Evolutionary conservation across 306 rosid species (phyloP).

Genomic region (Quercus glauca): DNA sequence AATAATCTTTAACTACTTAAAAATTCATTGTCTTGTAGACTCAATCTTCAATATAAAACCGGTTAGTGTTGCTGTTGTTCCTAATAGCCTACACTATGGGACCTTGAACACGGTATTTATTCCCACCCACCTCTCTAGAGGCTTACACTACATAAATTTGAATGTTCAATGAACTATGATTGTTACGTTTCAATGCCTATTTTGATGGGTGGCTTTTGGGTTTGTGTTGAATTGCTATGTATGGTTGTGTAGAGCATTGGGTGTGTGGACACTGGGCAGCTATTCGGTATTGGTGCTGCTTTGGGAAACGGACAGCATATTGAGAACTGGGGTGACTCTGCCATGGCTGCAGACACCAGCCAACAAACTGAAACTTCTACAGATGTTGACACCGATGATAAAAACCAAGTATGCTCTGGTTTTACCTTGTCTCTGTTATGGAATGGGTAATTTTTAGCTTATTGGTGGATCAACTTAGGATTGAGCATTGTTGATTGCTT

Average conservation of each 20-base stretch:
- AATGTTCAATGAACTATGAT: neutral
- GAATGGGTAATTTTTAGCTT: neutral
- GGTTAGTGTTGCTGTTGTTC: conserved; percentile 41
- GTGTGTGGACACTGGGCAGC: conserved; percentile 48
- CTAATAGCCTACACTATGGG: conserved; percentile 51
- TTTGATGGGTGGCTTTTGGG: neutral
- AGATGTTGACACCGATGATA: conserved; percentile 66
- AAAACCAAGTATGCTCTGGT: conserved; percentile 33
- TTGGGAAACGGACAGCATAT: conserved; percentile 57
- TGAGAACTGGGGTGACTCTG: conserved; percentile 83
- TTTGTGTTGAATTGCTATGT: conserved; percentile 1
- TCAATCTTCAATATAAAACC: conserved; percentile 60
- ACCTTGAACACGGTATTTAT: conserved; percentile 50
- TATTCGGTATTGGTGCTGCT: conserved; percentile 18
- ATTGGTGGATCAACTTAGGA: conserved; percentile 1
- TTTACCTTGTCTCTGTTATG: neutral
- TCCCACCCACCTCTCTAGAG: neutral
- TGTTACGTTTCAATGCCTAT: neutral
- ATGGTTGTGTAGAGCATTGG: conserved; percentile 37
- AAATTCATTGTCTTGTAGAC: conserved; percentile 30
- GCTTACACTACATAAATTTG: neutral
- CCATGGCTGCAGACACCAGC: conserved; percentile 51
- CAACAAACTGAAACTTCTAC: conserved; percentile 78
- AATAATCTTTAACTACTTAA: conserved; percentile 6
- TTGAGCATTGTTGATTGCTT: neutral